phyloP scores from a whole-genome alignment of 1,139 yeast species.

The Blastobotrys persicus region DNA sequence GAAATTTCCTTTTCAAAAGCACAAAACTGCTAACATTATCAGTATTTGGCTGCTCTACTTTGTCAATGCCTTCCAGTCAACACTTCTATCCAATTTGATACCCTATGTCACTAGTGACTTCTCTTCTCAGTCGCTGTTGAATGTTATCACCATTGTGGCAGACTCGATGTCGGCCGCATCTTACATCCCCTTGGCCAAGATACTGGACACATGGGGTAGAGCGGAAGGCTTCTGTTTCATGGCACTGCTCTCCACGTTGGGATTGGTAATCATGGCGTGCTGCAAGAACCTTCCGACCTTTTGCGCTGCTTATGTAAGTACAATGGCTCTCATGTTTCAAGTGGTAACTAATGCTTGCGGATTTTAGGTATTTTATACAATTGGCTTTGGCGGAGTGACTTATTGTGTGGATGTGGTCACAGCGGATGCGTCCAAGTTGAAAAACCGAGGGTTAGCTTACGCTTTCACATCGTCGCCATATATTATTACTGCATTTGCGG shows the following conservation, averaged over 20 bases:
- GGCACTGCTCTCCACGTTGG: constrained; percentile 26
- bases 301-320: constrained; percentile 15
- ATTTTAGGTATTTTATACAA: constrained; percentile 31
- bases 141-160: constrained; percentile 27
- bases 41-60: constrained; percentile 16
- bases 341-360: constrained; percentile 28
- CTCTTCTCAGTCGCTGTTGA: constrained; percentile 22
- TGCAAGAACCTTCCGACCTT: constrained; percentile 27
- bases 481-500: constrained; percentile 35
- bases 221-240: constrained; percentile 34
- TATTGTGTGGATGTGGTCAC: constrained; percentile 28
- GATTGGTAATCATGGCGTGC: constrained; percentile 34
- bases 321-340: constrained; percentile 39
- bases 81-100: constrained; percentile 7
- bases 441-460: constrained; percentile 35
- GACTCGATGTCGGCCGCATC: constrained; percentile 37
- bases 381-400: constrained; percentile 32
- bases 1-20: background rate
- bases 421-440: constrained; percentile 36
- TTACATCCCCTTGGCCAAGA: constrained; percentile 41
- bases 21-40: constrained; percentile 14
- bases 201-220: constrained; percentile 36
- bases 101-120: constrained; percentile 16
- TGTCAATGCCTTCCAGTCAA: constrained; percentile 13
- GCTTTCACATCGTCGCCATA: constrained; percentile 35